A percentile compares a stretch with the other conserved stretches of the same genome.
Evolutionary conservation across 306 rosid genomes (phyloP).

Genomic region (Cicer yamashitae): DNA sequence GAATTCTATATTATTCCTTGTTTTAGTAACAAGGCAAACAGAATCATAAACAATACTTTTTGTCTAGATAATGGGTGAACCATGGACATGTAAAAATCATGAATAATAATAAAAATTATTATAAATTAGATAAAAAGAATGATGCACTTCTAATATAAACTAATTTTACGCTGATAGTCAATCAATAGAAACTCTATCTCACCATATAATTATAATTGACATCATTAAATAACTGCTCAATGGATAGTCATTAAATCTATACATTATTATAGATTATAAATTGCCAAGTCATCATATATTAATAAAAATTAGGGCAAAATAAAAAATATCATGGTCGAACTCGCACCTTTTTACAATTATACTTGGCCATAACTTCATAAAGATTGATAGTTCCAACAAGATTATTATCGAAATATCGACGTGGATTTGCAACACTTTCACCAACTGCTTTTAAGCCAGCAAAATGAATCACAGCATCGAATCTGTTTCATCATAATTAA

Average conservation of each 20-base stretch:
- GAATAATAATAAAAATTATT: background rate
- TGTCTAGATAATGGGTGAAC: background rate
- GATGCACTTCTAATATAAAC: too few relatives aligned
- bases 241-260: too few relatives aligned
- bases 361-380: slow-evolving; percentile 78
- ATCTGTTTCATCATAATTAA: slow-evolving; percentile 47
- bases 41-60: background rate
- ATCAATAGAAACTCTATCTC: too few relatives aligned
- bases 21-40: background rate
- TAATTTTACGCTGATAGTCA: too few relatives aligned
- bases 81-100: too few relatives aligned
- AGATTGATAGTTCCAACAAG: slow-evolving; percentile 85
- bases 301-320: background rate
- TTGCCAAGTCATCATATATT: background rate
- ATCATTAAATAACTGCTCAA: too few relatives aligned
- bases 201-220: too few relatives aligned
- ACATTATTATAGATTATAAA: background rate
- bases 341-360: slow-evolving; percentile 76
- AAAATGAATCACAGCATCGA: slow-evolving; percentile 92
- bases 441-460: slow-evolving; percentile 92
- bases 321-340: background rate
- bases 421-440: slow-evolving; percentile 81
- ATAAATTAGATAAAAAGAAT: background rate
- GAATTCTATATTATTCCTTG: background rate
- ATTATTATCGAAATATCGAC: slow-evolving; percentile 72